Evolutionary conservation across 257 asterid species (phyloP).

Genomic region (Craterostigma plantagineum): DNA sequence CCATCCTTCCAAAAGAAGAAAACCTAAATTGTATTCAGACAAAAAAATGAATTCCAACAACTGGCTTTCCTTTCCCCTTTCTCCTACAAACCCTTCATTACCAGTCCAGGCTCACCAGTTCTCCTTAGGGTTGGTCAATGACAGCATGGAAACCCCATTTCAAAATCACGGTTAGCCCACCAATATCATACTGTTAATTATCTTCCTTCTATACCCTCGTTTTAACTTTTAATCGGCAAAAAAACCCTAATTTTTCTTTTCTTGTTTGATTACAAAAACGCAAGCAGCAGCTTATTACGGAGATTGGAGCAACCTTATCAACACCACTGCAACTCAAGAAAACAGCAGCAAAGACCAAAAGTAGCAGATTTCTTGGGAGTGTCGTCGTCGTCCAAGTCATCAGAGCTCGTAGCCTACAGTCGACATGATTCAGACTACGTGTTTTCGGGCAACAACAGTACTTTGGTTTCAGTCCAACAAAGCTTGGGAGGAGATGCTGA

Average conservation of each 20-base stretch:
- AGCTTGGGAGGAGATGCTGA: no score
- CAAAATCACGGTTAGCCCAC: constrained; percentile 37
- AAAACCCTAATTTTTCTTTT: no score
- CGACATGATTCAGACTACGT: constrained; percentile 28
- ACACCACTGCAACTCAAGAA: constrained; percentile 1
- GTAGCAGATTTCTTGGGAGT: constrained; percentile 76
- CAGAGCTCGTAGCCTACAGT: constrained; percentile 28
- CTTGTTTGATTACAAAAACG: background rate
- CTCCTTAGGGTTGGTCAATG: constrained; percentile 57
- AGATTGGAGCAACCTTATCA: constrained; percentile 63
- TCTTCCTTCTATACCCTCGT: no score
- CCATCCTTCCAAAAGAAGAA: background rate
- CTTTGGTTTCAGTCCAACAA: background rate
- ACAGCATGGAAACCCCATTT: constrained; percentile 35
- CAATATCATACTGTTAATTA: no score
- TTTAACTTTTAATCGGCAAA: no score
- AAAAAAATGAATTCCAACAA: constrained; percentile 66
- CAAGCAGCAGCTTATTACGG: constrained; percentile 10
- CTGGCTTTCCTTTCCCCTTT: constrained; percentile 79
- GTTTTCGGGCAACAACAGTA: constrained; percentile 27
- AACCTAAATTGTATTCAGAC: no score
- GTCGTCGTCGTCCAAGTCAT: constrained; percentile 22
- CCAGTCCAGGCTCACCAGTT: constrained; percentile 34
- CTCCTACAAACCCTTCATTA: constrained; percentile 42
- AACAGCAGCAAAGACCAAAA: constrained; percentile 36